Percentiles rank a stretch among this genome's conserved stretches.
phyloP scores from a whole-genome alignment of 495 filamentous ascomycete species.

The Talaromyces ruber region DNA sequence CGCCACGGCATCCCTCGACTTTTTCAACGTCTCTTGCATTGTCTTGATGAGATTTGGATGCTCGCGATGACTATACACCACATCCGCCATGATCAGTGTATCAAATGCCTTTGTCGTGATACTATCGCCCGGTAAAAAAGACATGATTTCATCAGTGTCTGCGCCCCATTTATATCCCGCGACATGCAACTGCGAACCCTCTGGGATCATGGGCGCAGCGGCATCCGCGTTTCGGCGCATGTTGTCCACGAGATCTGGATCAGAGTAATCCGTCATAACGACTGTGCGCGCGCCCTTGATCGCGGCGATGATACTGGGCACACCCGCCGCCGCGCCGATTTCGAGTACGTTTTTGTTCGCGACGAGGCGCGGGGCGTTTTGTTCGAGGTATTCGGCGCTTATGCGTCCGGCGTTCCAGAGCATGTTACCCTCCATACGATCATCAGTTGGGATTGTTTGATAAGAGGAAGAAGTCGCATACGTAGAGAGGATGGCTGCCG shows the following conservation, averaged over 20 bases:
- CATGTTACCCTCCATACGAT: slow-evolving; percentile 56
- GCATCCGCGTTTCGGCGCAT: slow-evolving; percentile 61
- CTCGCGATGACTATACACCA: slow-evolving; percentile 83
- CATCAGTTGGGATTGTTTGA: slow-evolving; percentile 3
- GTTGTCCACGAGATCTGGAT: slow-evolving; percentile 68
- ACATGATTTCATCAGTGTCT: slow-evolving; percentile 40
- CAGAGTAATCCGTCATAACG: slow-evolving; percentile 85
- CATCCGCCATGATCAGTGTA: slow-evolving; percentile 73
- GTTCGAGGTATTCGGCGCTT: slow-evolving; percentile 68
- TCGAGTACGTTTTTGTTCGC: slow-evolving; percentile 63
- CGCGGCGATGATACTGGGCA: slow-evolving; percentile 71
- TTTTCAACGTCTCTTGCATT: slow-evolving; percentile 53
- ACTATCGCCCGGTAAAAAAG: slow-evolving; percentile 26
- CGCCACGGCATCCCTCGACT: slow-evolving; percentile 46
- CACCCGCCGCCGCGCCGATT: slow-evolving; percentile 80
- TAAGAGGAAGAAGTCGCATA: slow-evolving; percentile 30
- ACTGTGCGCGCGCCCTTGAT: slow-evolving; percentile 59
- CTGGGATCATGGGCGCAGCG: slow-evolving; percentile 23
- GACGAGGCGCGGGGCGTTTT: slow-evolving; percentile 46
- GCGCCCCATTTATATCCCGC: slow-evolving; percentile 79
- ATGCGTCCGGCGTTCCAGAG: slow-evolving; percentile 84
- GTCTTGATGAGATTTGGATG: slow-evolving; percentile 67
- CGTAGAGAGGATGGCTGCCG: slow-evolving; percentile 83
- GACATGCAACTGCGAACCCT: slow-evolving; percentile 33
- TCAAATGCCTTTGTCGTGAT: slow-evolving; percentile 49